A percentile compares a stretch with the other conserved stretches of the same genome.
Evolutionary conservation across 495 filamentous ascomycete genomes (phyloP).

Genomic region (Penicillium lividum): DNA sequence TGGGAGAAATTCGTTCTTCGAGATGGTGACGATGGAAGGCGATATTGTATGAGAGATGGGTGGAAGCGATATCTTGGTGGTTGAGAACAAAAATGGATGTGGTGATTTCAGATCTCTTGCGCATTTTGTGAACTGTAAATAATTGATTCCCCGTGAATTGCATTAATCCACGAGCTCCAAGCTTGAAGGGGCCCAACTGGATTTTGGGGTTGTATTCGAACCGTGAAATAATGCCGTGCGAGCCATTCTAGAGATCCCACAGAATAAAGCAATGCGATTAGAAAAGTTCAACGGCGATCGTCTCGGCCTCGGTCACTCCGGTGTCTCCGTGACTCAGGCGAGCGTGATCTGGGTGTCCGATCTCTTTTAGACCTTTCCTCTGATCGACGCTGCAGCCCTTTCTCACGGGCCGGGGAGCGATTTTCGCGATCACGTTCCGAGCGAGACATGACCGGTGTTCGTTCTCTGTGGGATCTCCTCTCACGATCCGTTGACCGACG

Average conservation of each 20-base stretch:
- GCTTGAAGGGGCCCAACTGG: neutral
- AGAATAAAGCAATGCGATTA: constrained; percentile 9
- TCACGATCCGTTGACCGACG: constrained; percentile 32
- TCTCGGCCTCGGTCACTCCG: constrained; percentile 37
- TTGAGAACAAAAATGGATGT: constrained; percentile 20
- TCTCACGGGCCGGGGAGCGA: constrained; percentile 35
- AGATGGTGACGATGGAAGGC: constrained; percentile 62
- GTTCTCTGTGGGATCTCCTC: constrained; percentile 28
- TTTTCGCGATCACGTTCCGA: constrained; percentile 35
- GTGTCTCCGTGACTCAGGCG: constrained; percentile 34
- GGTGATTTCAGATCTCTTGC: constrained; percentile 1
- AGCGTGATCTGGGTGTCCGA: constrained; percentile 34
- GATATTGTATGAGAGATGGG: constrained; percentile 64
- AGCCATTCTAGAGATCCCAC: neutral
- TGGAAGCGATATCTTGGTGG: constrained; percentile 78
- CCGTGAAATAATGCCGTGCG: neutral
- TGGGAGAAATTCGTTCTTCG: constrained; percentile 82
- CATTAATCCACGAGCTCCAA: neutral
- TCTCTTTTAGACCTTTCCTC: constrained; percentile 26
- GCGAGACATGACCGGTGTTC: constrained; percentile 36
- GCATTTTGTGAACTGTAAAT: constrained; percentile 6
- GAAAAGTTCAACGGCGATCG: constrained; percentile 33
- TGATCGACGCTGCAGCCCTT: constrained; percentile 30
- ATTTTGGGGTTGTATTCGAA: neutral
- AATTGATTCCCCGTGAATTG: neutral